phyloP scores from a whole-genome alignment of 2,329 filamentous ascomycete genomes.

The Ophioceras dolichostomum region DNA sequence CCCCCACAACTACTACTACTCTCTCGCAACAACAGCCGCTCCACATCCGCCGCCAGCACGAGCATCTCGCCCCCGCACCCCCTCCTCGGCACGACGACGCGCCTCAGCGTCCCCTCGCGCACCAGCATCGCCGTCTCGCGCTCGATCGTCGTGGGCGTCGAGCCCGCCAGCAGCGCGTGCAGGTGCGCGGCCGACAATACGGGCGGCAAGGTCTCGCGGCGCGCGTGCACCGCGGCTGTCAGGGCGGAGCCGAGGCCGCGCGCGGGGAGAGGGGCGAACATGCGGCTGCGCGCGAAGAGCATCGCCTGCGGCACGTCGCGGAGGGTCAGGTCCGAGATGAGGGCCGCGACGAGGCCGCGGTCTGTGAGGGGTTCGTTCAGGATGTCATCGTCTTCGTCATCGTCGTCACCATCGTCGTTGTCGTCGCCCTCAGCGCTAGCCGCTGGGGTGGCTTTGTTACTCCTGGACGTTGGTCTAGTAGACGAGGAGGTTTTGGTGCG shows the following conservation, averaged over 20 bases:
- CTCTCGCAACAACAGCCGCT: too few species aligned
- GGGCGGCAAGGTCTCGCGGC: slow-evolving; percentile 44
- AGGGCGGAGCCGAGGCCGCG: slow-evolving; percentile 13
- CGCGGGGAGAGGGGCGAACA: slow-evolving; percentile 53
- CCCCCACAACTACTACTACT: too few species aligned
- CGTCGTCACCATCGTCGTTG: too few species aligned
- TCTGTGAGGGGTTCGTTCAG: slow-evolving; percentile 42
- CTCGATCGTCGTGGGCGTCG: slow-evolving; percentile 51
- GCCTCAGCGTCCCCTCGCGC: slow-evolving; percentile 42
- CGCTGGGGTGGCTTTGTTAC: too few species aligned
- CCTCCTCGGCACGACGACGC: slow-evolving; percentile 49
- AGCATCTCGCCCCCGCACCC: slow-evolving; percentile 52
- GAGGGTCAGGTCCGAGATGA: slow-evolving; percentile 43
- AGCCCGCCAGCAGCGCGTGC: slow-evolving; percentile 39
- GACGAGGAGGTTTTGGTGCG: slow-evolving; percentile 6
- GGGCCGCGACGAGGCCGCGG: slow-evolving; percentile 38
- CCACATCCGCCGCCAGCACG: slow-evolving; percentile 44
- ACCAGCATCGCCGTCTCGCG: slow-evolving; percentile 53
- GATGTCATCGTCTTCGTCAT: slow-evolving; percentile 19
- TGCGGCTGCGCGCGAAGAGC: slow-evolving; percentile 43
- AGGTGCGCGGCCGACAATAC: slow-evolving; percentile 56
- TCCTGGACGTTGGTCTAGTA: slow-evolving; percentile 9
- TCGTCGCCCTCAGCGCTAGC: too few species aligned
- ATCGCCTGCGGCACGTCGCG: slow-evolving; percentile 54
- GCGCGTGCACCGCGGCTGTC: slow-evolving; percentile 36